These are phyloP conservation scores for Wickerhamomyces sp. DNA, from an alignment of 1,139 yeast species.

Conservation along the genomic window DNA sequence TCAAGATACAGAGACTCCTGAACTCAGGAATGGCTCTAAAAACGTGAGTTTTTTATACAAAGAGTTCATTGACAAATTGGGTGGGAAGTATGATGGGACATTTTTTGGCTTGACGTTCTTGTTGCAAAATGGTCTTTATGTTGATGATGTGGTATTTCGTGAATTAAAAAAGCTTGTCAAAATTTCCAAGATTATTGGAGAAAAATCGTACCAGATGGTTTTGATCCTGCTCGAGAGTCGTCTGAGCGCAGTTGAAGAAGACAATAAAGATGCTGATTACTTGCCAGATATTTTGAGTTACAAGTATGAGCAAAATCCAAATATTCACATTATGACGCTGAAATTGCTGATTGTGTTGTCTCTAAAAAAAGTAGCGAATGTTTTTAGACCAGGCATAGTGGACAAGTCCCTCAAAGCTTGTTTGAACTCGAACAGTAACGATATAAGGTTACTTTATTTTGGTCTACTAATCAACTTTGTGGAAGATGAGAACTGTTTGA, in stretches of 20 bases:
- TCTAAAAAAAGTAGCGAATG: neutral
- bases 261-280: neutral
- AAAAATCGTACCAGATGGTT: slow-evolving; percentile 7
- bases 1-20: neutral
- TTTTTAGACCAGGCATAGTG: neutral
- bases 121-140: slow-evolving; percentile 5
- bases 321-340: slow-evolving; percentile 2
- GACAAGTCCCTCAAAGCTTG: neutral
- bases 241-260: slow-evolving; percentile 1
- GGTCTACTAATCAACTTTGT: slow-evolving; percentile 13
- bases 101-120: slow-evolving; percentile 10
- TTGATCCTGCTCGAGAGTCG: slow-evolving; percentile 5
- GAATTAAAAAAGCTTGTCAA: neutral
- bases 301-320: neutral
- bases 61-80: slow-evolving; percentile 3
- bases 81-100: neutral
- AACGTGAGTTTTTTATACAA: slow-evolving; percentile 7
- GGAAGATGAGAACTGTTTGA: slow-evolving; percentile 3
- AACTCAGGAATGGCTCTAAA: slow-evolving; percentile 4
- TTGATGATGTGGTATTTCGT: neutral
- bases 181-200: neutral
- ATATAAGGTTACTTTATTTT: slow-evolving; percentile 8
- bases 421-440: slow-evolving; percentile 1
- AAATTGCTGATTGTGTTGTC: slow-evolving; percentile 11
- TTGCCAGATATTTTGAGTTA: neutral